Conservation (phyloP, 2,329 filamentous ascomycete species). For the Tolypocladium pustulatum region DNA sequence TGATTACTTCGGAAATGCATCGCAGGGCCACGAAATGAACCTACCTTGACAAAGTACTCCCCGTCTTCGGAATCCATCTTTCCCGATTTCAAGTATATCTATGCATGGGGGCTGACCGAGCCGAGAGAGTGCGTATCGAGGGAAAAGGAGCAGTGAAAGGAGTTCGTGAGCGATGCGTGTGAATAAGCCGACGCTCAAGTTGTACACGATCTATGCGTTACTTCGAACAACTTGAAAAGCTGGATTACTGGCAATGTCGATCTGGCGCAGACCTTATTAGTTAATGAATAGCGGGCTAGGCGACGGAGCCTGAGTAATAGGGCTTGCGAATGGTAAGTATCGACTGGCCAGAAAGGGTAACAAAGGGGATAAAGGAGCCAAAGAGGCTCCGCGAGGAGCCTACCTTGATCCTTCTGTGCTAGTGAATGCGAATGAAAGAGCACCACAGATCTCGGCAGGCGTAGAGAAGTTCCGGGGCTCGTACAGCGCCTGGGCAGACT, state of each 20-base stretch:
- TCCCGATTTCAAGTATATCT: slow-evolving; percentile 22
- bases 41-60: slow-evolving; percentile 78
- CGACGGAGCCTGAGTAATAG: background rate
- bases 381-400: background rate
- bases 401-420: background rate
- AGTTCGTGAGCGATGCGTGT: background rate
- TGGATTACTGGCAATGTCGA: background rate
- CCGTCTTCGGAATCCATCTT: slow-evolving; percentile 85
- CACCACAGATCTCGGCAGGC: background rate
- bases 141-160: background rate
- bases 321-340: background rate
- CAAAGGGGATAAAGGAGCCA: background rate
- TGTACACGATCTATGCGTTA: background rate
- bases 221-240: background rate
- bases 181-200: background rate
- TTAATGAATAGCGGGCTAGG: background rate
- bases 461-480: background rate
- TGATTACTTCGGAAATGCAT: background rate
- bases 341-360: background rate
- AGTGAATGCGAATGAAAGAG: background rate
- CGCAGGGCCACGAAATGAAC: slow-evolving; percentile 5
- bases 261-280: background rate
- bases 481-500: background rate
- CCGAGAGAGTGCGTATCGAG: background rate
- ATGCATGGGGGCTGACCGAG: slow-evolving; percentile 11